Evolutionary conservation across 352 stramenopile genomes (phyloP).

Genomic region (Globisporangium camurandrum): DNA sequence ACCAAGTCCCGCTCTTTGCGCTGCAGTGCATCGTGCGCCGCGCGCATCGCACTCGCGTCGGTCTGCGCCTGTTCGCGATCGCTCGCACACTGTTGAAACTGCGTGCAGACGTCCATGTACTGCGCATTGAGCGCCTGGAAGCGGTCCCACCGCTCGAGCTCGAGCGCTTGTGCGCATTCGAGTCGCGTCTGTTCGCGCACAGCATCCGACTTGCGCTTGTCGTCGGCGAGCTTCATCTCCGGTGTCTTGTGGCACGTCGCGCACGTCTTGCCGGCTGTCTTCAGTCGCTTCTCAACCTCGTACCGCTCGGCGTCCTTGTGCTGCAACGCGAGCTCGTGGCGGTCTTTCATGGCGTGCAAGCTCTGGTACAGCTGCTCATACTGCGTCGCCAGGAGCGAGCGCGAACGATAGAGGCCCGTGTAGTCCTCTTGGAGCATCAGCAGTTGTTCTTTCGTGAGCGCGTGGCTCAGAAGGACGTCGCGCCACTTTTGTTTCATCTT

Average conservation of each 20-base stretch:
- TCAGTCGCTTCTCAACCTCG: constrained; percentile 58
- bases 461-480: constrained; percentile 31
- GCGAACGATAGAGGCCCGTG: constrained; percentile 45
- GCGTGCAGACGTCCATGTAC: constrained; percentile 43
- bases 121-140: constrained; percentile 67
- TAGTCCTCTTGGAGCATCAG: constrained; percentile 71
- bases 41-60: constrained; percentile 13
- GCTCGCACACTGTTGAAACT: constrained; percentile 25
- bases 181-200: constrained; percentile 44
- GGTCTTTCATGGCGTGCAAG: constrained; percentile 34
- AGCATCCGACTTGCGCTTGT: constrained; percentile 28
- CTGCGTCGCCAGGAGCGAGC: constrained; percentile 28
- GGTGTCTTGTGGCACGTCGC: constrained; percentile 42
- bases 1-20: constrained; percentile 26
- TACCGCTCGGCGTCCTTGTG: constrained; percentile 45
- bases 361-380: constrained; percentile 38
- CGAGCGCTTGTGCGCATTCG: constrained; percentile 41
- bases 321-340: constrained; percentile 37
- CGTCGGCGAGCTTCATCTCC: constrained; percentile 35
- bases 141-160: constrained; percentile 55
- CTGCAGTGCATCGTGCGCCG: constrained; percentile 10
- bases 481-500: constrained; percentile 69
- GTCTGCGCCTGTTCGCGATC: constrained; percentile 20
- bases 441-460: constrained; percentile 47
- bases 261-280: constrained; percentile 38